Conservation (phyloP, 2,329 filamentous ascomycete species). For the Cladosporium sp. region DNA sequence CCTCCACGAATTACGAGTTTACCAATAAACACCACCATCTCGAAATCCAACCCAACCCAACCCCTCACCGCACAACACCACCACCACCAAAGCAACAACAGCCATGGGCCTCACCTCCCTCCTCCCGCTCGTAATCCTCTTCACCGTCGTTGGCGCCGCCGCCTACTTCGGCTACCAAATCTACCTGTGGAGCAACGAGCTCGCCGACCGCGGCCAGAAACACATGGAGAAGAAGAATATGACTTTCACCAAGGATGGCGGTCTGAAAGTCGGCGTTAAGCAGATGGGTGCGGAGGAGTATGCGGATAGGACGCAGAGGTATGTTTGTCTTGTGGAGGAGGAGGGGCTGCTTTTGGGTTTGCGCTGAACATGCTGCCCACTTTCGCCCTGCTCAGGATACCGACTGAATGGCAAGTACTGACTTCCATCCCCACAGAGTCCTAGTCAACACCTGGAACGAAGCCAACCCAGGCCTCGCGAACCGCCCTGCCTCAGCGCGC, state of each 20-base stretch:
- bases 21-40: not conserved
- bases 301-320: conserved; percentile 66
- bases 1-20: not conserved
- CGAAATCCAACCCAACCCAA: not conserved
- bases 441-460: conserved; percentile 49
- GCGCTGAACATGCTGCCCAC: no score
- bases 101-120: conserved; percentile 31
- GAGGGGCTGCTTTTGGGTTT: no score
- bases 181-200: conserved; percentile 62
- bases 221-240: conserved; percentile 73
- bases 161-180: conserved; percentile 67
- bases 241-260: conserved; percentile 68
- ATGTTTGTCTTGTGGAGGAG: conserved; percentile 11
- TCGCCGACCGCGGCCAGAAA: conserved; percentile 60
- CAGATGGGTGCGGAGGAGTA: conserved; percentile 65
- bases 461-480: conserved; percentile 17
- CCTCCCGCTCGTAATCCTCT: conserved; percentile 61
- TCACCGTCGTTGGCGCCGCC: conserved; percentile 52
- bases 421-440: conserved; percentile 25
- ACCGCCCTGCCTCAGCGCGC: conserved; percentile 3
- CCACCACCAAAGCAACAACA: conserved; percentile 41
- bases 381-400: not conserved
- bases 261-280: conserved; percentile 65
- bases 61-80: conserved; percentile 7
- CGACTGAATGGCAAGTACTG: not conserved